Conservation (phyloP, 108 stramenopile genomes). For the Cyclotella distinguenda region DNA sequence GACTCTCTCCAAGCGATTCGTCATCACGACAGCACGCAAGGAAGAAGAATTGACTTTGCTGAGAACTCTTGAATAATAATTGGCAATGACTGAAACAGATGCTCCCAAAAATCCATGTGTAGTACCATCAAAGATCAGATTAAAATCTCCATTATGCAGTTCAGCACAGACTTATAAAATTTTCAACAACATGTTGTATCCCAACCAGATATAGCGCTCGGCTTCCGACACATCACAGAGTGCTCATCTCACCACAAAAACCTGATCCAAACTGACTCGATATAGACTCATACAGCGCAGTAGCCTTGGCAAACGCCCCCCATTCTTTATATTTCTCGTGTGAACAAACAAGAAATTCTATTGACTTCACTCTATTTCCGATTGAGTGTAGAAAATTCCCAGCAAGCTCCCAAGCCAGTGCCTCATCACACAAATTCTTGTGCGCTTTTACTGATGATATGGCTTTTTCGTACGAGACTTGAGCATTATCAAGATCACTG, state of each 20-base stretch:
- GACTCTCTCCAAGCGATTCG: slow-evolving; percentile 9
- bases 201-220: too few relatives aligned
- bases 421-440: slow-evolving; percentile 27
- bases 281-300: slow-evolving; percentile 12
- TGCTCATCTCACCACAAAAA: too few relatives aligned
- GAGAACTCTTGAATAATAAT: slow-evolving; percentile 1
- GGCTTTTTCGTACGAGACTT: slow-evolving; percentile 22
- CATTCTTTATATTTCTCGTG: slow-evolving; percentile 23
- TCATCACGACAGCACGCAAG: slow-evolving; percentile 13
- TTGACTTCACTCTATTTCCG: slow-evolving; percentile 4
- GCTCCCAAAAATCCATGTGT: too few relatives aligned
- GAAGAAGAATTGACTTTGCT: not conserved
- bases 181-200: too few relatives aligned
- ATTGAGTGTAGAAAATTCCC: slow-evolving; percentile 19
- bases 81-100: not conserved
- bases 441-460: slow-evolving; percentile 19
- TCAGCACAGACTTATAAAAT: too few relatives aligned
- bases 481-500: slow-evolving; percentile 11
- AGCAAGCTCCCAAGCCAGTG: slow-evolving; percentile 22
- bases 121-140: too few relatives aligned
- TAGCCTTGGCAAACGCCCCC: slow-evolving; percentile 29
- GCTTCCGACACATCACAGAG: too few relatives aligned
- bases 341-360: slow-evolving; percentile 10
- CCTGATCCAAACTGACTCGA: too few relatives aligned
- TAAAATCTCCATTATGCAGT: too few relatives aligned